Evolutionary conservation across 768 basidiomycete species (phyloP).

Genomic region (Steccherinum ochraceum): DNA sequence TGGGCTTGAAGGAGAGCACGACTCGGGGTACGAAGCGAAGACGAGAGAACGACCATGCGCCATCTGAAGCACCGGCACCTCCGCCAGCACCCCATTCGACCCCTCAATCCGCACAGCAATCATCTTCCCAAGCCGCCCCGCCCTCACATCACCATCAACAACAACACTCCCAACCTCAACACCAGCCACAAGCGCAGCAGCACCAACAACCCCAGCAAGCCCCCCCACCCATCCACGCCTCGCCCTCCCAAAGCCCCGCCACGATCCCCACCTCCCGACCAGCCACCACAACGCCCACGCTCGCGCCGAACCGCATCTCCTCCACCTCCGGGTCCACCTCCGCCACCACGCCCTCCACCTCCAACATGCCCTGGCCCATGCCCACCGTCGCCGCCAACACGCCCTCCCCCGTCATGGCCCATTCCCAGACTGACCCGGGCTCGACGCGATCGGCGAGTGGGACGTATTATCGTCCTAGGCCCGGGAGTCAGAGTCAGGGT

Average conservation of each 20-base stretch:
- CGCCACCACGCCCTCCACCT: conserved; percentile 16
- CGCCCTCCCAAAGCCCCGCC: conserved; percentile 29
- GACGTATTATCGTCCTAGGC: conserved; percentile 52
- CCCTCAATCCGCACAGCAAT: conserved; percentile 9
- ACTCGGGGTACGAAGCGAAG: conserved; percentile 56
- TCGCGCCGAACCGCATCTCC: conserved; percentile 9
- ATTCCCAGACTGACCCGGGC: conserved; percentile 26
- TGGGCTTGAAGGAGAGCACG: conserved; percentile 74
- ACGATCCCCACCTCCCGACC: conserved; percentile 20
- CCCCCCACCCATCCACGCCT: conserved; percentile 16
- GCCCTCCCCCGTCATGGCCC: conserved; percentile 46
- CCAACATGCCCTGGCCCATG: conserved; percentile 60
- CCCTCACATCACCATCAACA: conserved; percentile 21
- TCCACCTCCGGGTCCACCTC: conserved; percentile 17
- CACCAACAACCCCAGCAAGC: conserved; percentile 29
- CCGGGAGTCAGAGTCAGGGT: no score
- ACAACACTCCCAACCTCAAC: conserved; percentile 9
- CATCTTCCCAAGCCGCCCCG: conserved; percentile 25
- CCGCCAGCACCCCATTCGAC: conserved; percentile 15
- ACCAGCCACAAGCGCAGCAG: conserved; percentile 17
- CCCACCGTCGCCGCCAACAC: conserved; percentile 62
- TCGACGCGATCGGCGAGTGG: conserved; percentile 36
- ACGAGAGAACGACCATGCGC: conserved; percentile 30
- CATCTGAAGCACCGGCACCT: conserved; percentile 16
- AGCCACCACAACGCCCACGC: conserved; percentile 4